Percentiles rank a stretch among this genome's conserved stretches.
Evolutionary conservation across 2,329 filamentous ascomycete species (phyloP).

Genomic region (Orbilia javanica): DNA sequence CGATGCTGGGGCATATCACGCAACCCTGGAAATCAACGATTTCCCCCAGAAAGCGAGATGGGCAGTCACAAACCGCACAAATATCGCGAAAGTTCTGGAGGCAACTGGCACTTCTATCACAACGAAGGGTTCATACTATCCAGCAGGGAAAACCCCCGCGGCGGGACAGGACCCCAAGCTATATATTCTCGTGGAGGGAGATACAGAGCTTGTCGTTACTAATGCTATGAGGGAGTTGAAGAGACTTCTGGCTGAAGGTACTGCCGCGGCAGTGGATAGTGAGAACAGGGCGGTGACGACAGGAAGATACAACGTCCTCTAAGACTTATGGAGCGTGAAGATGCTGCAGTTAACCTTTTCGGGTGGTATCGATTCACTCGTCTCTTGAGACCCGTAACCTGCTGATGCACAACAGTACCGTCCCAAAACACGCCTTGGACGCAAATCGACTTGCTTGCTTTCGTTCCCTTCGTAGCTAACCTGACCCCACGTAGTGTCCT

Average conservation of each 20-base stretch:
- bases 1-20: conserved; percentile 95
- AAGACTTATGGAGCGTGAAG: conserved; percentile 60
- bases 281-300: conserved; percentile 81
- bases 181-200: conserved; percentile 97
- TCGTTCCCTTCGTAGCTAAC: conserved; percentile 3
- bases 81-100: conserved; percentile 97
- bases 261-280: conserved; percentile 87
- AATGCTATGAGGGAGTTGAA: conserved; percentile 92
- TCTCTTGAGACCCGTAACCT: background rate
- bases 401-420: background rate
- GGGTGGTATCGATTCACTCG: background rate
- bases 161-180: conserved; percentile 86
- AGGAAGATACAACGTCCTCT: conserved; percentile 89
- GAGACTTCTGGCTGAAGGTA: conserved; percentile 87
- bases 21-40: conserved; percentile 98
- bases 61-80: conserved; percentile 98
- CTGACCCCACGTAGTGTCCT: background rate
- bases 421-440: background rate
- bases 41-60: conserved; percentile 97
- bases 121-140: conserved; percentile 93
- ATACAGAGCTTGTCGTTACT: conserved; percentile 91
- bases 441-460: background rate
- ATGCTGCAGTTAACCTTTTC: background rate
- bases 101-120: conserved; percentile 95
- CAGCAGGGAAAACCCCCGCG: conserved; percentile 81